Evolutionary conservation across 1,284 basidiomycete genomes (phyloP).

Genomic region (Ganoderma meredithae): DNA sequence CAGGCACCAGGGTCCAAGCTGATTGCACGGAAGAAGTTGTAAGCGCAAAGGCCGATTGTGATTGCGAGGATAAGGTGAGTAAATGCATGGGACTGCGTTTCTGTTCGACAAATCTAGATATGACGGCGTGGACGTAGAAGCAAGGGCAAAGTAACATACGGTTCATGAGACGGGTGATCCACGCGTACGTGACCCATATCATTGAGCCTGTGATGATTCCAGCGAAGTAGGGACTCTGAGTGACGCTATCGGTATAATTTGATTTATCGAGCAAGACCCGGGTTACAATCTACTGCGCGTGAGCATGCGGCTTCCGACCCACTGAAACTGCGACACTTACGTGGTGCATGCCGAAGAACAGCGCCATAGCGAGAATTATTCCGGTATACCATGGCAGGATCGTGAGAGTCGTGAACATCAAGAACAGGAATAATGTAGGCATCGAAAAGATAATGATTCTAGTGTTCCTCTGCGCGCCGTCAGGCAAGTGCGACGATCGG

Average conservation of each 20-base stretch:
- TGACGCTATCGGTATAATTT: slow-evolving; percentile 80
- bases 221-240: slow-evolving; percentile 88
- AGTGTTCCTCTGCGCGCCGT: slow-evolving; percentile 69
- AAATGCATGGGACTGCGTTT: slow-evolving; percentile 78
- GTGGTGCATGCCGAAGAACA: slow-evolving; percentile 94
- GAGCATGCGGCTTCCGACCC: slow-evolving; percentile 29
- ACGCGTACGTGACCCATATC: slow-evolving; percentile 87
- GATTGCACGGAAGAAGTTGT: slow-evolving; percentile 91
- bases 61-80: slow-evolving; percentile 82
- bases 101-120: slow-evolving; percentile 44
- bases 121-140: not conserved
- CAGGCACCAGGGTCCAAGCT: slow-evolving; percentile 92
- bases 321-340: slow-evolving; percentile 52
- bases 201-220: slow-evolving; percentile 90
- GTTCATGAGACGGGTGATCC: slow-evolving; percentile 78
- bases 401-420: slow-evolving; percentile 85
- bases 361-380: slow-evolving; percentile 80
- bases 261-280: slow-evolving; percentile 82
- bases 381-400: slow-evolving; percentile 92
- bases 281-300: slow-evolving; percentile 69
- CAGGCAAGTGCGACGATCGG: not conserved
- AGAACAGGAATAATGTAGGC: slow-evolving; percentile 80
- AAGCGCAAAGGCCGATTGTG: slow-evolving; percentile 74
- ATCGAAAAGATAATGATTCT: slow-evolving; percentile 83
- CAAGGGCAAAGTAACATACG: slow-evolving; percentile 50